A percentile compares a stretch with the other conserved stretches of the same genome.
Conservation (phyloP, 495 filamentous ascomycete species). For the Terfezia boudieri region DNA sequence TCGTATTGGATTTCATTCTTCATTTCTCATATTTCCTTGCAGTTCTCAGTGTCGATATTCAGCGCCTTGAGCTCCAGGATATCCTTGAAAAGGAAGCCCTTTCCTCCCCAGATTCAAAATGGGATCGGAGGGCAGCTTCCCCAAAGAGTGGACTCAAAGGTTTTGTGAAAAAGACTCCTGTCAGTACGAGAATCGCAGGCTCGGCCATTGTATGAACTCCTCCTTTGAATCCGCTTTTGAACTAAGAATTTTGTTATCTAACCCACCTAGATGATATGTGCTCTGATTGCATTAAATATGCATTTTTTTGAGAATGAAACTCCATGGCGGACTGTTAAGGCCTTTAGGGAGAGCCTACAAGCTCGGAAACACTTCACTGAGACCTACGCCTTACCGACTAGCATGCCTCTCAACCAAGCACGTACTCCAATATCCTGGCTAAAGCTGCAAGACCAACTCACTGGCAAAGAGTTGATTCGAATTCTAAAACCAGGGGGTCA, state of each 20-base stretch:
- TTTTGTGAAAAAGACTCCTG: slow-evolving; percentile 9
- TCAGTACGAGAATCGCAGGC: slow-evolving; percentile 19
- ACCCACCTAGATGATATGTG: slow-evolving; percentile 16
- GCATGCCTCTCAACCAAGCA: slow-evolving; percentile 36
- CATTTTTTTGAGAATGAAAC: slow-evolving; percentile 42
- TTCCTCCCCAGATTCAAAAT: background rate
- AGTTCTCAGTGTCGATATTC: slow-evolving; percentile 51
- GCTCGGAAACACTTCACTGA: background rate
- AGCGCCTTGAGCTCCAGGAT: slow-evolving; percentile 40
- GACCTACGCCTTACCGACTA: background rate
- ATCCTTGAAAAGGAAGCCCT: slow-evolving; percentile 24
- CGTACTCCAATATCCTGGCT: slow-evolving; percentile 49
- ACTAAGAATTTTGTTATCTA: background rate
- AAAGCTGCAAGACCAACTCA: slow-evolving; percentile 48
- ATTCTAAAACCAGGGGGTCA: slow-evolving; percentile 41
- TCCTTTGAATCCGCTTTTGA: background rate
- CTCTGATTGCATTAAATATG: slow-evolving; percentile 19
- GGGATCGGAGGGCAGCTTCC: background rate
- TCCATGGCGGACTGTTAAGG: slow-evolving; percentile 22
- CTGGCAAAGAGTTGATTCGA: slow-evolving; percentile 44
- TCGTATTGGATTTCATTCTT: slow-evolving; percentile 46
- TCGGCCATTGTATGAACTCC: slow-evolving; percentile 14
- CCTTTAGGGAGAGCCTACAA: slow-evolving; percentile 21
- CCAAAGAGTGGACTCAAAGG: background rate
- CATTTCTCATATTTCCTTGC: slow-evolving; percentile 50